Conservation (phyloP, 371 early-diverging fungal genomes). For the Mortierella sp. region DNA sequence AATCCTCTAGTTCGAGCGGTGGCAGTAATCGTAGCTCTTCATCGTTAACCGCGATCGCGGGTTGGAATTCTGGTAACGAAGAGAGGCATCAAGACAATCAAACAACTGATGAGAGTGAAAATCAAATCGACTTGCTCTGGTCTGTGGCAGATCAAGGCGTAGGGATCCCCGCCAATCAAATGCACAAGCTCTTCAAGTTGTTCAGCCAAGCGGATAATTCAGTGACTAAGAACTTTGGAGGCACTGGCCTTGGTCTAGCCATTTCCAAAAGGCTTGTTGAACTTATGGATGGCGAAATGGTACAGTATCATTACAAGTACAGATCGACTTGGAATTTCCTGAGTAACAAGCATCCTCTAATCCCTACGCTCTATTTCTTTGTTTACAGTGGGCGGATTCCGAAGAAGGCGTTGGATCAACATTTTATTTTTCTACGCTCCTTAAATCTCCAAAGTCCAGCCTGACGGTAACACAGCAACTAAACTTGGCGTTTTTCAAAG, state of each 20-base stretch:
- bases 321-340: no score
- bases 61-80: background rate
- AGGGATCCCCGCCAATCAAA: conserved; percentile 69
- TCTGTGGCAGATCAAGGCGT: conserved; percentile 69
- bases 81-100: background rate
- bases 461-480: conserved; percentile 42
- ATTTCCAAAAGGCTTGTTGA: conserved; percentile 68
- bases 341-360: background rate
- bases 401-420: conserved; percentile 56
- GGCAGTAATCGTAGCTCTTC: background rate
- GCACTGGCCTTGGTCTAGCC: conserved; percentile 70
- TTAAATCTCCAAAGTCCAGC: conserved; percentile 35
- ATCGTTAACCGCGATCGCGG: background rate
- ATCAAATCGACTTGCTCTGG: conserved; percentile 43
- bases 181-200: conserved; percentile 67
- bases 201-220: conserved; percentile 75
- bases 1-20: conserved; percentile 1
- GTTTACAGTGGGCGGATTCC: conserved; percentile 46
- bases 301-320: background rate
- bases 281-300: conserved; percentile 70
- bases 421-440: conserved; percentile 42
- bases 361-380: background rate
- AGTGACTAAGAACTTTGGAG: conserved; percentile 64
- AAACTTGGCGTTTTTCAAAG: conserved; percentile 46
- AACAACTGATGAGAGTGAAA: background rate